Evolutionary conservation across 371 early-diverging fungal genomes (phyloP).

Genomic region (Phascolomyces articulosus): DNA sequence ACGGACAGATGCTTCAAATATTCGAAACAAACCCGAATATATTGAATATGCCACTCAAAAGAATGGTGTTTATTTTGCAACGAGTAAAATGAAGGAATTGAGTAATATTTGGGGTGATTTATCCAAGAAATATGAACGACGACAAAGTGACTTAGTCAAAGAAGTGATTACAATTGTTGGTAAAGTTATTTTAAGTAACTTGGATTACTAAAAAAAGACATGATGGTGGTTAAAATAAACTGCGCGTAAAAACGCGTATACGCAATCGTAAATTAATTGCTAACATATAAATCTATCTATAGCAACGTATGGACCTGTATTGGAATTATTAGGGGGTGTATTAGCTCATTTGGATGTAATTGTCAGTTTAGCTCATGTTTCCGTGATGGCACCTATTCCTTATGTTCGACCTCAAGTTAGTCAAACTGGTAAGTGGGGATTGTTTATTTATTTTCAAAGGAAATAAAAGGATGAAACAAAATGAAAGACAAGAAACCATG

Average conservation of each 20-base stretch:
- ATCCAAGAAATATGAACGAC: constrained; percentile 61
- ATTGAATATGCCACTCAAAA: constrained; percentile 92
- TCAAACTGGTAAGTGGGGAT: constrained; percentile 38
- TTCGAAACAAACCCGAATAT: constrained; percentile 67
- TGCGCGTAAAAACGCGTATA: no score
- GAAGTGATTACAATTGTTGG: constrained; percentile 84
- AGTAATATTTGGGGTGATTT: constrained; percentile 57
- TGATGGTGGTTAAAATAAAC: no score
- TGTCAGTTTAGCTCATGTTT: constrained; percentile 84
- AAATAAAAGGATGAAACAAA: not conserved
- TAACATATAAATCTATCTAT: no score
- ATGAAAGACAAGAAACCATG: not conserved
- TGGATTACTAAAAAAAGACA: no score
- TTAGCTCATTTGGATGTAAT: constrained; percentile 90
- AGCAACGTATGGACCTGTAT: constrained; percentile 81
- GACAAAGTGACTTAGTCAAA: constrained; percentile 78
- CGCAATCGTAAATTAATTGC: no score
- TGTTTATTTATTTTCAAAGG: not conserved
- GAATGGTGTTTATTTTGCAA: constrained; percentile 89
- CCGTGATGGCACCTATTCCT: constrained; percentile 82
- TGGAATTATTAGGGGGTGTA: constrained; percentile 76
- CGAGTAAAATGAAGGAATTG: constrained; percentile 61
- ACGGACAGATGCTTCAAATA: constrained; percentile 49
- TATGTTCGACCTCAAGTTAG: constrained; percentile 81
- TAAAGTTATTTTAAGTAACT: constrained; percentile 25